phyloP scores from a whole-genome alignment of 106 monocot genomes.

The Dendrobium chrysotoxum region DNA sequence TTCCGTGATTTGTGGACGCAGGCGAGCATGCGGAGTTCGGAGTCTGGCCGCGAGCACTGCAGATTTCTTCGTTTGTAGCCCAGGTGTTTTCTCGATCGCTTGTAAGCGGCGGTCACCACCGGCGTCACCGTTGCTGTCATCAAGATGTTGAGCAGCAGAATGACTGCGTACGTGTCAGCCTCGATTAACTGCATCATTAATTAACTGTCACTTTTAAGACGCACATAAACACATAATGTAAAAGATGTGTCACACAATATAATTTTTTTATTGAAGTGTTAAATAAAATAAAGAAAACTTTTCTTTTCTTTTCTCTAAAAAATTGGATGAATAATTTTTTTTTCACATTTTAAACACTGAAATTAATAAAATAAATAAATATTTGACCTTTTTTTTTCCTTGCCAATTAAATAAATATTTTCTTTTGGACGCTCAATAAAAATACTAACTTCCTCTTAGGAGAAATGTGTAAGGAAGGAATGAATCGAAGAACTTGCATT shows the following conservation, averaged over 20 bases:
- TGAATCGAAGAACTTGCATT: background rate
- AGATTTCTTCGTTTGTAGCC: slow-evolving; percentile 31
- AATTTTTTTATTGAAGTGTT: no score
- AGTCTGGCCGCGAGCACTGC: slow-evolving; percentile 16
- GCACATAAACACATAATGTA: no score
- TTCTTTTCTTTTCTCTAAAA: no score
- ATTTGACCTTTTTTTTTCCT: no score
- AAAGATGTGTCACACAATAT: no score
- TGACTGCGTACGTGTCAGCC: slow-evolving; percentile 16
- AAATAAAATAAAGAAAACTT: no score
- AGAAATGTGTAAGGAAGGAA: background rate
- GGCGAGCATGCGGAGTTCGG: slow-evolving; percentile 43
- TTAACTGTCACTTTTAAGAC: no score
- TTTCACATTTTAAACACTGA: no score
- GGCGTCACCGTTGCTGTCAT: slow-evolving; percentile 33
- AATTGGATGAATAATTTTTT: no score
- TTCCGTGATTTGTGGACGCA: slow-evolving; percentile 50
- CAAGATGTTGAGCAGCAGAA: slow-evolving; percentile 25
- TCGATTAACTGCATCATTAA: slow-evolving; percentile 15
- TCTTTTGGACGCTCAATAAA: no score
- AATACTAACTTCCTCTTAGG: background rate
- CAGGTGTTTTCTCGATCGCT: background rate
- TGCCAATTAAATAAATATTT: no score
- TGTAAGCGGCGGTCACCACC: slow-evolving; percentile 14
- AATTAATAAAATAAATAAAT: no score